A percentile compares a stretch with the other conserved stretches of the same genome.
Evolutionary conservation across 495 filamentous ascomycete genomes (phyloP).

Genomic region (Letharia lupina): DNA sequence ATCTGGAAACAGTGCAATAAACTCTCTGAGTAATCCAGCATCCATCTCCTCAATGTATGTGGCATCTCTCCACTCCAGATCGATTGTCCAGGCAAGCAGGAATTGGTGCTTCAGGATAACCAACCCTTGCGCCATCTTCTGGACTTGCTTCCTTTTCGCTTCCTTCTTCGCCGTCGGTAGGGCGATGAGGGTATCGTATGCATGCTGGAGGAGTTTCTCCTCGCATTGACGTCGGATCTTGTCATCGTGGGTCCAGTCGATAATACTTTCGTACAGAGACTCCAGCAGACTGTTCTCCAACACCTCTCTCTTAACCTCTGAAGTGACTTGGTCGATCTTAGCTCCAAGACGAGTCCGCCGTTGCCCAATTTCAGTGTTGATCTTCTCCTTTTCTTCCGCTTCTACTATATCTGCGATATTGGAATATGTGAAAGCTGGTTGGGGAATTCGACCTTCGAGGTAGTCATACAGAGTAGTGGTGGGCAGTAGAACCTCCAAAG

Average conservation of each 20-base stretch:
- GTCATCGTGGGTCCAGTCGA: conserved; percentile 86
- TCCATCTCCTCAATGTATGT: conserved; percentile 66
- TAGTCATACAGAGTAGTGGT: conserved; percentile 65
- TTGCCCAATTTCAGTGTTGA: conserved; percentile 85
- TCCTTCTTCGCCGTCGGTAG: conserved; percentile 55
- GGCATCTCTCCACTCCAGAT: conserved; percentile 80
- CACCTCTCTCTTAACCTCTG: conserved; percentile 82
- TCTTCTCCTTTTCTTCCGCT: conserved; percentile 76
- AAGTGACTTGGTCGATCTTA: conserved; percentile 67
- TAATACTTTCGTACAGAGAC: conserved; percentile 65
- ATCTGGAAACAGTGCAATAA: conserved; percentile 75
- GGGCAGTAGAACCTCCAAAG: conserved; percentile 69
- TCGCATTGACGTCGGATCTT: conserved; percentile 75
- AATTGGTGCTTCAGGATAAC: conserved; percentile 94
- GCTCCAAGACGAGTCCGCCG: conserved; percentile 83
- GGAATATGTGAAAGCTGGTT: conserved; percentile 72
- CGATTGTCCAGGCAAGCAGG: conserved; percentile 80
- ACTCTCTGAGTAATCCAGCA: conserved; percentile 63
- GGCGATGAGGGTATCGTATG: conserved; percentile 65
- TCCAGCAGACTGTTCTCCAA: conserved; percentile 61
- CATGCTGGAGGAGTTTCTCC: conserved; percentile 78
- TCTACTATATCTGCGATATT: conserved; percentile 81
- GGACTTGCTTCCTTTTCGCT: conserved; percentile 58
- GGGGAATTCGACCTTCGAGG: conserved; percentile 77
- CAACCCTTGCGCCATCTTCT: conserved; percentile 74